phyloP scores from a whole-genome alignment of 495 filamentous ascomycete species.

The Niebla homalea region DNA sequence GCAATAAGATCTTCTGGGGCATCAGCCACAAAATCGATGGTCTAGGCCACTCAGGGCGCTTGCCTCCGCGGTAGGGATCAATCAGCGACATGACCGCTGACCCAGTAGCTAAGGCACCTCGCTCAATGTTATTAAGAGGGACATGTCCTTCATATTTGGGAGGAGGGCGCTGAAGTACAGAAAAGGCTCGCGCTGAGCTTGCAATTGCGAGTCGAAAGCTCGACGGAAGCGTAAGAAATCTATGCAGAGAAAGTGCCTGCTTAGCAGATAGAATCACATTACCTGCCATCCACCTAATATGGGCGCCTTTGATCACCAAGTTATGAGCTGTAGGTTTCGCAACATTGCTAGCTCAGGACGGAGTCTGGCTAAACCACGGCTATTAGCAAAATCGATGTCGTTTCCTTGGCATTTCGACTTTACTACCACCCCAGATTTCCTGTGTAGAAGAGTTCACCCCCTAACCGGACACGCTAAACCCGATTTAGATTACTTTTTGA shows the following conservation, averaged over 20 bases:
- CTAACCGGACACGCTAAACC: no score
- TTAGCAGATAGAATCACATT: no score
- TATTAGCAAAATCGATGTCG: no score
- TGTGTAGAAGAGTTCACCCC: no score
- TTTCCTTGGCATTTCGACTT: no score
- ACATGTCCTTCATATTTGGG: conserved; percentile 88
- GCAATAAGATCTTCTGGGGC: conserved; percentile 68
- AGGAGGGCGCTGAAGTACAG: conserved; percentile 60
- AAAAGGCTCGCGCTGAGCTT: conserved; percentile 40
- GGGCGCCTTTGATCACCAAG: no score
- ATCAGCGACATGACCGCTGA: conserved; percentile 68
- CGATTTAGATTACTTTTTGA: no score
- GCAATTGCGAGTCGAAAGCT: background rate
- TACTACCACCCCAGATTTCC: no score
- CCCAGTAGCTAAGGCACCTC: conserved; percentile 62
- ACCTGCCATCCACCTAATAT: background rate
- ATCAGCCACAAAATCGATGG: background rate
- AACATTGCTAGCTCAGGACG: no score
- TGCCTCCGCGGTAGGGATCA: conserved; percentile 68
- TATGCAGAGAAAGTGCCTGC: no score
- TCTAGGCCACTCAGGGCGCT: background rate
- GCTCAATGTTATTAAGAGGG: conserved; percentile 68
- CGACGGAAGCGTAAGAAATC: background rate
- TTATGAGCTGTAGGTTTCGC: no score
- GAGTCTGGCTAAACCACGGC: no score